Conservation (phyloP, 176 grass and related monocot genomes). For the Zea luxurians region DNA sequence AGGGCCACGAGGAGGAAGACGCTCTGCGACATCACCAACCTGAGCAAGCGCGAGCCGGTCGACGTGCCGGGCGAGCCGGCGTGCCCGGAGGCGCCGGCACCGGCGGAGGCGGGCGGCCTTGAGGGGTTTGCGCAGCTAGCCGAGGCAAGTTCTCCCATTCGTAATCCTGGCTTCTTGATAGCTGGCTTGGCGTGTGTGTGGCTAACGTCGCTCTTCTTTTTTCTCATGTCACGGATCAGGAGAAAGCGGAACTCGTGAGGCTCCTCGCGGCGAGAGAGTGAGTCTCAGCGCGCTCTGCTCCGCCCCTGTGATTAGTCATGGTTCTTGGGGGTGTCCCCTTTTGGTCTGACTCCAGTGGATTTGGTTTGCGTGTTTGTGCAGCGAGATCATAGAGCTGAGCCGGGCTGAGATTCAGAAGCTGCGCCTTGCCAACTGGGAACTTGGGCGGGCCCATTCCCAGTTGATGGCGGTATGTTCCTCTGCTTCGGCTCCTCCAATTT, state of each 20-base stretch:
- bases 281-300: not conserved
- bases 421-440: slow-evolving; percentile 50
- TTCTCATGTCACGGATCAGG: not conserved
- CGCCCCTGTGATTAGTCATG: not conserved
- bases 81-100: not conserved
- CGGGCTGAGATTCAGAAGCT: slow-evolving; percentile 50
- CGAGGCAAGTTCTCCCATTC: slow-evolving; percentile 24
- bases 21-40: slow-evolving; percentile 63
- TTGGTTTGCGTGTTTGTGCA: slow-evolving; percentile 34
- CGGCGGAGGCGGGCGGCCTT: not conserved
- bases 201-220: not conserved
- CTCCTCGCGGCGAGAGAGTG: slow-evolving; percentile 51
- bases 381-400: slow-evolving; percentile 40
- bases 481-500: not conserved
- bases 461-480: slow-evolving; percentile 42
- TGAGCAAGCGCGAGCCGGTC: not conserved
- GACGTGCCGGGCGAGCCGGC: not conserved
- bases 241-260: slow-evolving; percentile 45
- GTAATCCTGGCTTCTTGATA: not conserved
- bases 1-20: slow-evolving; percentile 45
- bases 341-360: slow-evolving; percentile 10
- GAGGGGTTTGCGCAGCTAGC: slow-evolving; percentile 27
- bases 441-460: slow-evolving; percentile 48
- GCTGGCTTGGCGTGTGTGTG: not conserved
- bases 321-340: not conserved